Conservation (phyloP, 1,284 basidiomycete species). For the Abortiporus biennis region DNA sequence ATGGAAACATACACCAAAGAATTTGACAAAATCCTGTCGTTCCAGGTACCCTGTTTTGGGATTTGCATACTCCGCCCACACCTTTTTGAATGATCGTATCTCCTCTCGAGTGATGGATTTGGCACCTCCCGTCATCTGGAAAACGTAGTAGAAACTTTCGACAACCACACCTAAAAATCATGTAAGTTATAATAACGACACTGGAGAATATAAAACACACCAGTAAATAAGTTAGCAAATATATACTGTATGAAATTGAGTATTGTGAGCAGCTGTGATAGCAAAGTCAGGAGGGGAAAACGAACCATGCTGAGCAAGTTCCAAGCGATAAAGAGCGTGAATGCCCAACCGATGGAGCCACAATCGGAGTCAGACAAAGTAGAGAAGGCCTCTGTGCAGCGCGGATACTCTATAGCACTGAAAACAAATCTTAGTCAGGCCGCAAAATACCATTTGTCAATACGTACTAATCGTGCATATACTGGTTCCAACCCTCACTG, state of each 20-base stretch:
- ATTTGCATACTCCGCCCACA: constrained; percentile 86
- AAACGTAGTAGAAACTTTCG: constrained; percentile 95
- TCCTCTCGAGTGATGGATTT: constrained; percentile 84
- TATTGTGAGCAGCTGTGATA: constrained; percentile 1
- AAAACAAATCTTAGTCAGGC: background rate
- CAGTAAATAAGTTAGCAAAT: constrained; percentile 93
- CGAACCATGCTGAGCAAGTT: constrained; percentile 92
- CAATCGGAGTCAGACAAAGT: constrained; percentile 73
- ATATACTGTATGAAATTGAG: constrained; percentile 59
- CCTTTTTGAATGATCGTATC: constrained; percentile 91
- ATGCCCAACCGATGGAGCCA: constrained; percentile 84
- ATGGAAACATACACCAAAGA: constrained; percentile 70
- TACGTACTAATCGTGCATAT: constrained; percentile 90
- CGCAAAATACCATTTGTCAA: background rate
- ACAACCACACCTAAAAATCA: constrained; percentile 75
- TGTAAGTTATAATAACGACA: background rate
- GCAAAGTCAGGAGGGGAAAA: constrained; percentile 3
- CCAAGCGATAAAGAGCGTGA: constrained; percentile 91
- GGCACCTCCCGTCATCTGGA: constrained; percentile 81
- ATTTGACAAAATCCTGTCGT: constrained; percentile 66
- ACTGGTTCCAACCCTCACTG: constrained; percentile 92
- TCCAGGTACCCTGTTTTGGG: constrained; percentile 77
- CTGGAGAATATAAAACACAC: no score
- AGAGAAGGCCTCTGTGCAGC: constrained; percentile 66
- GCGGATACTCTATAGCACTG: constrained; percentile 74